Conservation (phyloP, 169 alveolate genomes). For the Plasmodium berghei region DNA sequence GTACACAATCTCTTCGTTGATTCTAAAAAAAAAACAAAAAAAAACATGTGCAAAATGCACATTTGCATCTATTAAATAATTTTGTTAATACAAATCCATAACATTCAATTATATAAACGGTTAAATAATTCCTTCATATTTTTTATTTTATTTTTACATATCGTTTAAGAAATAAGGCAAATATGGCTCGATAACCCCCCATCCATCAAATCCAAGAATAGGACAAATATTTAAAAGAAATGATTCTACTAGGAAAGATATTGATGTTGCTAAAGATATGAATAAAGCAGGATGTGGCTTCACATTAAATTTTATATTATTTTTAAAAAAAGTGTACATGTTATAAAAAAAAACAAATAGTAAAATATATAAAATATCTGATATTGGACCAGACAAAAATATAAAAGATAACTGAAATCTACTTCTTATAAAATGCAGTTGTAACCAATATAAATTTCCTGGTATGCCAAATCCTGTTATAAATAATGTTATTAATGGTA, state of each 20-base stretch:
- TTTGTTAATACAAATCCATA: too few relatives aligned
- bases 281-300: constrained; percentile 47
- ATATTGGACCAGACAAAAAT: constrained; percentile 67
- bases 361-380: constrained; percentile 61
- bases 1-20: constrained; percentile 73
- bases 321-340: constrained; percentile 38
- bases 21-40: constrained; percentile 30
- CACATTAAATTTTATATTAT: constrained; percentile 39
- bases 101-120: too few relatives aligned
- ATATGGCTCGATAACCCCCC: constrained; percentile 74
- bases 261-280: constrained; percentile 66
- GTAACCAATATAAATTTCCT: constrained; percentile 75
- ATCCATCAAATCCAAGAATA: constrained; percentile 70
- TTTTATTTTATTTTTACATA: constrained; percentile 36
- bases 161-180: constrained; percentile 48
- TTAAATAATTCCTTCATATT: not conserved
- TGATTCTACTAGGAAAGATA: constrained; percentile 62
- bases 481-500: constrained; percentile 44
- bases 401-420: constrained; percentile 64
- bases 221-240: constrained; percentile 69
- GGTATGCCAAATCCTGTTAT: constrained; percentile 71
- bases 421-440: constrained; percentile 65
- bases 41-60: not conserved
- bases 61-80: too few relatives aligned
- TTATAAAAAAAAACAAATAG: constrained; percentile 53